Percentiles rank a stretch among this genome's conserved stretches.
Evolutionary conservation across 164 flowering plant genomes (phyloP).

Genomic region (Tetracentron sinense): DNA sequence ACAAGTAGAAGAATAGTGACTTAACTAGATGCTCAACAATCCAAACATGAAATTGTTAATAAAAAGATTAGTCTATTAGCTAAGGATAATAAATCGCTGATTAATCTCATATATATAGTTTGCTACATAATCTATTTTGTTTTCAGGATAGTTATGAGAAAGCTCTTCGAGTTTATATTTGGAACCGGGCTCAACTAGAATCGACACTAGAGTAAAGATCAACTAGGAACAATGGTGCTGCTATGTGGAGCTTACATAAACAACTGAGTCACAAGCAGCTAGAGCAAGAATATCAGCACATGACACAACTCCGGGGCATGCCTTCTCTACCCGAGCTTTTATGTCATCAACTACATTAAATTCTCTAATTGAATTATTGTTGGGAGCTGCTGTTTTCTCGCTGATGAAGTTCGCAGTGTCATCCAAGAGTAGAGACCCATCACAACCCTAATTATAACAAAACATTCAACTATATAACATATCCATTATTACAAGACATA

Average conservation of each 20-base stretch:
- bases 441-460: slow-evolving; percentile 29
- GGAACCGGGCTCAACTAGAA: neutral
- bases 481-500: neutral
- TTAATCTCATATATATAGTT: too few relatives aligned
- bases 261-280: slow-evolving; percentile 37
- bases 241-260: slow-evolving; percentile 12
- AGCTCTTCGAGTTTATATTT: too few relatives aligned
- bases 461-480: neutral
- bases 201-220: neutral
- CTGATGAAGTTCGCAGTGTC: slow-evolving; percentile 26
- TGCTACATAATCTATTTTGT: too few relatives aligned
- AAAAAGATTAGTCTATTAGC: too few relatives aligned
- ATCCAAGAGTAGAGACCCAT: slow-evolving; percentile 37
- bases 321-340: slow-evolving; percentile 25
- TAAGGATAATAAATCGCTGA: too few relatives aligned
- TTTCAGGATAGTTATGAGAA: too few relatives aligned
- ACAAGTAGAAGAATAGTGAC: too few relatives aligned
- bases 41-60: too few relatives aligned
- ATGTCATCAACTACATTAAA: slow-evolving; percentile 37
- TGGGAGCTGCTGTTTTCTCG: too few relatives aligned
- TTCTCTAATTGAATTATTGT: slow-evolving; percentile 31
- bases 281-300: too few relatives aligned
- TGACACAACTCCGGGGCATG: too few relatives aligned
- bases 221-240: neutral
- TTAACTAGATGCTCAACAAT: too few relatives aligned